Evolutionary conservation across 2,329 filamentous ascomycete genomes (phyloP).

Genomic region (Madurella fahalii): DNA sequence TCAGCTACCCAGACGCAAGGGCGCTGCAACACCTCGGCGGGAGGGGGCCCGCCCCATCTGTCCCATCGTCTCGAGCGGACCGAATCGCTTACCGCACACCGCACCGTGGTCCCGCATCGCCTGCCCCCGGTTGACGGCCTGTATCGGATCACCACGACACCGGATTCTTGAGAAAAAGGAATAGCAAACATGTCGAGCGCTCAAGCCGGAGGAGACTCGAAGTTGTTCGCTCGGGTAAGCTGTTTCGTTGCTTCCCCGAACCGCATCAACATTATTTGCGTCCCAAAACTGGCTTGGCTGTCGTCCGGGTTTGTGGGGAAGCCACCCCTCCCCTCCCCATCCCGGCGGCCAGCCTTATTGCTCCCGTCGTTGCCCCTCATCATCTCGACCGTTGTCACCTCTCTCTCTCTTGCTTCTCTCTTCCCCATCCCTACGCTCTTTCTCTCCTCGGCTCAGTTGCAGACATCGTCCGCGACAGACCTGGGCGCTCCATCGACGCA

Average conservation of each 20-base stretch:
- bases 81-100: not conserved
- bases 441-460: not conserved
- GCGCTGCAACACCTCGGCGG: not conserved
- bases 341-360: not conserved
- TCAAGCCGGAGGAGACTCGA: slow-evolving; percentile 83
- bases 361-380: not conserved
- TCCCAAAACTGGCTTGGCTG: not conserved
- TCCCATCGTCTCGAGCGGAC: not conserved
- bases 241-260: not conserved
- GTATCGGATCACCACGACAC: not conserved
- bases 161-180: not conserved
- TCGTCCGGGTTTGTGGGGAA: slow-evolving; percentile 4
- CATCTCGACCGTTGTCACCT: not conserved
- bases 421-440: not conserved
- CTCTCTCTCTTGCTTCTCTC: not conserved
- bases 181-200: slow-evolving; percentile 49
- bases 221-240: slow-evolving; percentile 95
- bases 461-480: not conserved
- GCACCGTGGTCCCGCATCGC: not conserved
- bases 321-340: not conserved
- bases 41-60: not conserved
- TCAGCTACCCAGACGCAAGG: not conserved
- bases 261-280: not conserved
- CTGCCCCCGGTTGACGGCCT: not conserved
- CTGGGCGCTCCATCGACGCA: not conserved